A percentile compares a stretch with the other conserved stretches of the same genome.
These are phyloP conservation scores for Trypanosomatidae sp. DNA, from an alignment of 208 protist genomes.

Conservation along the genomic window DNA sequence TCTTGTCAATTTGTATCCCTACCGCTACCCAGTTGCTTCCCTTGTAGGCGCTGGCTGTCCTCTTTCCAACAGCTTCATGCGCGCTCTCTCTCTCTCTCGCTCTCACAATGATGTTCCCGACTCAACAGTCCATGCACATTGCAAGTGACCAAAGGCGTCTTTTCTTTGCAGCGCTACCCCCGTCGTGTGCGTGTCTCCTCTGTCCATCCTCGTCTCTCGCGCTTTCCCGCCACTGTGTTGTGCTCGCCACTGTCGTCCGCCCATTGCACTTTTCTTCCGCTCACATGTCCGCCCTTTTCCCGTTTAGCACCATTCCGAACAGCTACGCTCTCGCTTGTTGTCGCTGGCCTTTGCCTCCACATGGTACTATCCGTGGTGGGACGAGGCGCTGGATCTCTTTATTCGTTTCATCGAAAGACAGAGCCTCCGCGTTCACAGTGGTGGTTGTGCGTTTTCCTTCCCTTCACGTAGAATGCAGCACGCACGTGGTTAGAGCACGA, in stretches of 20 bases:
- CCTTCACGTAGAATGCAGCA: neutral
- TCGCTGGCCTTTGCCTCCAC: neutral
- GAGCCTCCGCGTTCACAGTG: neutral
- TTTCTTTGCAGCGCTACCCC: neutral
- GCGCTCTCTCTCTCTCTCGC: neutral
- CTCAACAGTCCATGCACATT: neutral
- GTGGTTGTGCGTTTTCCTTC: neutral
- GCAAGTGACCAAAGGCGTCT: neutral
- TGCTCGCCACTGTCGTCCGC: neutral
- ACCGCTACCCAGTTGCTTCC: neutral
- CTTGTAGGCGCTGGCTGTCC: no score
- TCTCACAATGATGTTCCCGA: neutral
- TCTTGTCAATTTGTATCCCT: neutral
- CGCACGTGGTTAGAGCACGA: neutral
- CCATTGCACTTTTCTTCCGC: neutral
- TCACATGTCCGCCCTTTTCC: neutral
- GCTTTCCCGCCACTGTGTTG: neutral
- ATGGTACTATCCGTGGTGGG: neutral
- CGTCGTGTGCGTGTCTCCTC: neutral
- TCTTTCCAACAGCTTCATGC: neutral
- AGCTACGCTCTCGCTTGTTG: neutral
- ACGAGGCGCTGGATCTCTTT: neutral
- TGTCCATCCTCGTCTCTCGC: neutral
- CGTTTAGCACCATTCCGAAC: neutral
- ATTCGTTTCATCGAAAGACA: neutral